Conservation (phyloP, 208 protist species). For the Endotrypanum monterogeii region DNA sequence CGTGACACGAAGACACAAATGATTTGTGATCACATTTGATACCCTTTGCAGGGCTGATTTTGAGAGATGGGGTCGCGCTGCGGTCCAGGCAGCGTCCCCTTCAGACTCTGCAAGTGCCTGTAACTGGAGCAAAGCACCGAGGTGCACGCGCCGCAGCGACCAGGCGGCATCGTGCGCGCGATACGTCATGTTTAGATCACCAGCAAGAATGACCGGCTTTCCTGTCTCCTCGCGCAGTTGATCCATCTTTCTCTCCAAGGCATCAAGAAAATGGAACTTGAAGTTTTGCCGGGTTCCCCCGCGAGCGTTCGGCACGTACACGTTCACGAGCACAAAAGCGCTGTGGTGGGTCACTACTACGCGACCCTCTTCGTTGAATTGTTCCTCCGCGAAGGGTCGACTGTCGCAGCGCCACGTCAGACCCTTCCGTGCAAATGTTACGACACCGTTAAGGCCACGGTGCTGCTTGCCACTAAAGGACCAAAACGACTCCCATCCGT, state of each 20-base stretch:
- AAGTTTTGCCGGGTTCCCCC: conserved; percentile 49
- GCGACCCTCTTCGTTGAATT: conserved; percentile 85
- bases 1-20: conserved; percentile 32
- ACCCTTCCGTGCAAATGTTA: conserved; percentile 78
- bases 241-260: conserved; percentile 45
- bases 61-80: conserved; percentile 32
- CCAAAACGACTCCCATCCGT: conserved; percentile 90
- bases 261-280: conserved; percentile 66
- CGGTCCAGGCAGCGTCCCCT: conserved; percentile 40
- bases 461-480: conserved; percentile 62
- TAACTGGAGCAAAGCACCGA: conserved; percentile 38
- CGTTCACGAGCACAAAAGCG: conserved; percentile 80
- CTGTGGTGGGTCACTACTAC: conserved; percentile 80
- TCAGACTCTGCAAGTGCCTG: conserved; percentile 9
- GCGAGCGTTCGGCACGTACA: conserved; percentile 88
- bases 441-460: conserved; percentile 87
- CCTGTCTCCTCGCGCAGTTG: conserved; percentile 42
- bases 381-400: conserved; percentile 60
- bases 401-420: conserved; percentile 69
- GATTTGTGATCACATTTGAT: conserved; percentile 35
- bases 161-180: conserved; percentile 72
- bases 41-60: conserved; percentile 39
- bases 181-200: conserved; percentile 89
- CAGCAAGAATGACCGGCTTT: conserved; percentile 78
- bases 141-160: conserved; percentile 66